phyloP scores from a whole-genome alignment of 2,329 filamentous ascomycete genomes.

The Penicillium sp. region DNA sequence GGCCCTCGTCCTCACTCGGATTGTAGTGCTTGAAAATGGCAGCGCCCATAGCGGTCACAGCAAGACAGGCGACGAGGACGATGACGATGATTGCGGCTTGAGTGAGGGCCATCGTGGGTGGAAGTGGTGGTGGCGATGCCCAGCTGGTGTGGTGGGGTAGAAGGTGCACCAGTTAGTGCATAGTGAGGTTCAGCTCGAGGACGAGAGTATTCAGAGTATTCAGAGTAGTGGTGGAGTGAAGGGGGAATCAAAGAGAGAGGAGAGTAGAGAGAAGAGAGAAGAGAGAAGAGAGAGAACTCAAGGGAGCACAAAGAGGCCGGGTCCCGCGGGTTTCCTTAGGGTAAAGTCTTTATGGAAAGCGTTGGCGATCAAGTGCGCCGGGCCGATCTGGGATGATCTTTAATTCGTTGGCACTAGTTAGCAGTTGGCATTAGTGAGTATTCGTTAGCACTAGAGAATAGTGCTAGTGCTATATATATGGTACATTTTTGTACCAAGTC shows the following conservation, averaged over 20 bases:
- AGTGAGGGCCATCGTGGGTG: conserved; percentile 13
- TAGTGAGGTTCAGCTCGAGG: not conserved
- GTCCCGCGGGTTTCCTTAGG: too few relatives aligned
- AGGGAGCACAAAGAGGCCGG: not conserved
- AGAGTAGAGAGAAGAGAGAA: conserved; percentile 1
- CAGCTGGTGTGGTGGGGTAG: not conserved
- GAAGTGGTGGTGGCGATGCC: not conserved
- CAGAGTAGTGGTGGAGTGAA: not conserved
- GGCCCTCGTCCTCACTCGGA: conserved; percentile 23
- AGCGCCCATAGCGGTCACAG: conserved; percentile 32
- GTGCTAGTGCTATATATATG: too few relatives aligned
- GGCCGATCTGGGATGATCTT: too few relatives aligned
- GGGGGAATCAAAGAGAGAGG: not conserved
- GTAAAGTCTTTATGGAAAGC: too few relatives aligned
- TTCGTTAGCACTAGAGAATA: too few relatives aligned
- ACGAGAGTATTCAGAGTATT: too few relatives aligned
- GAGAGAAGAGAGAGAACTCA: conserved; percentile 4
- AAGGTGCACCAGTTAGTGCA: not conserved
- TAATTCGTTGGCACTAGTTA: too few relatives aligned
- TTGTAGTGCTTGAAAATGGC: conserved; percentile 33
- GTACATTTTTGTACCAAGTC: too few relatives aligned
- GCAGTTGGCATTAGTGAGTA: too few relatives aligned
- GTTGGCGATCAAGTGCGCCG: too few relatives aligned
- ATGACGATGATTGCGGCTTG: conserved; percentile 21
- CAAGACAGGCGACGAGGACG: conserved; percentile 38